Percentiles rank a stretch among this genome's conserved stretches.
These are phyloP conservation scores for Suillus hirtellus DNA, from an alignment of 768 basidiomycete species.

Conservation along the genomic window DNA sequence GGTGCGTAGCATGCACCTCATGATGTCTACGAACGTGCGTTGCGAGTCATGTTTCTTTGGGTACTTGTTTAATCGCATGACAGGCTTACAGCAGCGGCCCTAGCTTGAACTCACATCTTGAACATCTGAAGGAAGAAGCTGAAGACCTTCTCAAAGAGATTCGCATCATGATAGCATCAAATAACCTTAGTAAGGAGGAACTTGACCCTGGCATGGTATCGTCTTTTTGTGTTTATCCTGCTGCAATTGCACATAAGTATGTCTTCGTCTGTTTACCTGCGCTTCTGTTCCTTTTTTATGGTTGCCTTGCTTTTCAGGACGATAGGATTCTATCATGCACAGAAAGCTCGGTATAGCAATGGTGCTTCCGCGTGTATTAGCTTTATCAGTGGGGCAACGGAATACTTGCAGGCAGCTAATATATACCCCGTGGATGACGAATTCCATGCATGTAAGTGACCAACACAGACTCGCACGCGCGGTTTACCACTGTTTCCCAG, in stretches of 20 bases:
- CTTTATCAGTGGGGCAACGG: constrained; percentile 1
- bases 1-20: constrained; percentile 12
- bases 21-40: constrained; percentile 2
- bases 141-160: constrained; percentile 17
- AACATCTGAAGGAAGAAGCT: constrained; percentile 22
- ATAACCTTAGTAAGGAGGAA: neutral
- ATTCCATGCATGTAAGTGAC: constrained; percentile 14
- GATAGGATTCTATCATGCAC: constrained; percentile 10
- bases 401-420: constrained; percentile 17
- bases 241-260: constrained; percentile 18
- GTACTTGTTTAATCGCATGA: neutral
- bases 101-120: constrained; percentile 13
- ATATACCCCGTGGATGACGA: constrained; percentile 22
- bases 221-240: constrained; percentile 20
- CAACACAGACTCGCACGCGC: too few relatives aligned
- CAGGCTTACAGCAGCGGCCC: constrained; percentile 1
- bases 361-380: neutral
- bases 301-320: neutral
- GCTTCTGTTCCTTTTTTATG: neutral
- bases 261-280: neutral
- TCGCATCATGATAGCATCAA: neutral
- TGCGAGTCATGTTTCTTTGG: neutral
- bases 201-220: constrained; percentile 14
- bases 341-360: neutral
- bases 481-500: neutral